Evolutionary conservation across 2,329 filamentous ascomycete genomes (phyloP), one percentile per base, ranked within the genome.

Genomic region (Camptophora hylomeconis): DNA sequence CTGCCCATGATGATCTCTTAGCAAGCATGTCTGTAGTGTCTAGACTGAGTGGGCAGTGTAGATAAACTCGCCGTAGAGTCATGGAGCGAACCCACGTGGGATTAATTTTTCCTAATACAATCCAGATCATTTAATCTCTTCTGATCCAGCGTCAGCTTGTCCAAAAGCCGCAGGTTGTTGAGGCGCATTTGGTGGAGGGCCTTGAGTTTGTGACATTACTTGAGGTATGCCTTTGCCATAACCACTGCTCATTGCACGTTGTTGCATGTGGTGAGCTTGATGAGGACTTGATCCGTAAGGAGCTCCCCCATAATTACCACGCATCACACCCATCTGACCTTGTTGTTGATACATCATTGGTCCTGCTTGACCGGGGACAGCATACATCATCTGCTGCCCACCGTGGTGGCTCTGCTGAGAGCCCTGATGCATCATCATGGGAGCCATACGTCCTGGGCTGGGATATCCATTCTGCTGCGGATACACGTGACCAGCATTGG

Each of bases 361-460:
- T 30, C 73, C 71, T 20, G 79, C 78, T 49, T 83, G 80, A 46
- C 75, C 78, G 19, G 36, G 37, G 10, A 35, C 30, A 26, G 38
- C 36, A 26, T 37, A 45, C 39, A 45, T 45, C 40, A 45, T 44
- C 48, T 78, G 81, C 48, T 77, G 77, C 30, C 65, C 75, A 23
- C 77, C 77, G 45, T 75, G 63, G 50, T 92, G 83, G 21, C 86
- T 84, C 52, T 92, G 86, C 48, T 94, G 87, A 16, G 86, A 94
- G 31, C 82, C 82, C 57, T 93, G 83, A 42, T 86, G 86, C 46
- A 77, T 80, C 87, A 95, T 95, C 75, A 92, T 83, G 2, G 82
- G 77, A 8, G 89, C 82, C 12, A 76, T 75, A 26, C 84, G 72
- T 32, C 82, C 75, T 1, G 87, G 87, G 50, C 87, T 94, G n/a